Evolutionary conservation across 805 yeast genomes (phyloP).

Genomic region (Blastobotrys attinorum): DNA sequence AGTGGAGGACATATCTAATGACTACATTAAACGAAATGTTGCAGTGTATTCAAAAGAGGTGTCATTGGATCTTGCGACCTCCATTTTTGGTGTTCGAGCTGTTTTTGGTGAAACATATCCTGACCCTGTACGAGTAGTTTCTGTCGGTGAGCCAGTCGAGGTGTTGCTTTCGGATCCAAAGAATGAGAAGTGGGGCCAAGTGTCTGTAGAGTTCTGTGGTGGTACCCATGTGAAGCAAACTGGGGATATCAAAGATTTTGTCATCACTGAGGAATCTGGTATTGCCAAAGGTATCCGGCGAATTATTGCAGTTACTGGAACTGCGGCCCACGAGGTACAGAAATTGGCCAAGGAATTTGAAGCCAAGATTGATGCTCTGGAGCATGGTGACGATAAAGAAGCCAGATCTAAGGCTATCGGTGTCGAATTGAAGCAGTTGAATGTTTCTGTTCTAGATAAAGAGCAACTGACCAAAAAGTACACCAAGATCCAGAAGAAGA

Average conservation of each 20-base stretch:
- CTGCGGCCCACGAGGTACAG: constrained; percentile 86
- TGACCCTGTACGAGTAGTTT: constrained; percentile 96
- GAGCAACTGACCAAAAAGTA: constrained; percentile 67
- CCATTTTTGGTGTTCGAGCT: constrained; percentile 84
- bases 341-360: constrained; percentile 69
- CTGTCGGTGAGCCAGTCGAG: constrained; percentile 86
- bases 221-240: constrained; percentile 96
- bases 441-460: constrained; percentile 76
- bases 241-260: constrained; percentile 85
- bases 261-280: constrained; percentile 89
- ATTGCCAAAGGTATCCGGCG: constrained; percentile 98
- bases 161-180: constrained; percentile 66
- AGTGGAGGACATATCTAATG: constrained; percentile 69
- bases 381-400: constrained; percentile 72
- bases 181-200: constrained; percentile 64
- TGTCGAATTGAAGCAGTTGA: constrained; percentile 71
- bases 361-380: constrained; percentile 50
- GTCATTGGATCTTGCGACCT: constrained; percentile 59
- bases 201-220: constrained; percentile 95
- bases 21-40: constrained; percentile 61
- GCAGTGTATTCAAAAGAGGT: constrained; percentile 81
- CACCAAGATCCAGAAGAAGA: constrained; percentile 69
- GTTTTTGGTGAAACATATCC: constrained; percentile 99
- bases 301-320: constrained; percentile 93
- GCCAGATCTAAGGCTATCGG: constrained; percentile 74